phyloP scores from a whole-genome alignment of 2,329 filamentous ascomycete species.

The Knufia fluminis region DNA sequence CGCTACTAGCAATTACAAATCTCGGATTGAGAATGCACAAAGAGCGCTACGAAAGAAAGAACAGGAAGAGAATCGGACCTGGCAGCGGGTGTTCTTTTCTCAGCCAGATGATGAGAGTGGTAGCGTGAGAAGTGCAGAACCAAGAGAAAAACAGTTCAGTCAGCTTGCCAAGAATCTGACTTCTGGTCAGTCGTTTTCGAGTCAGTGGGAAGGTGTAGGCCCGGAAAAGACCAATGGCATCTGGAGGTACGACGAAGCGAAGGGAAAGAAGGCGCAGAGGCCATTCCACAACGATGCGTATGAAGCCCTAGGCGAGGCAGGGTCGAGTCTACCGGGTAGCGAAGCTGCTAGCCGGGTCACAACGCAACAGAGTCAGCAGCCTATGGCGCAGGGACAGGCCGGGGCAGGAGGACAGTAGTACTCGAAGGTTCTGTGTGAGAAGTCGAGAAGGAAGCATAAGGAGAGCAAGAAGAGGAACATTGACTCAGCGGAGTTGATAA shows the following conservation, averaged over 20 bases:
- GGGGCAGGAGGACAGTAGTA: background rate
- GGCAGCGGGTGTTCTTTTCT: slow-evolving; percentile 77
- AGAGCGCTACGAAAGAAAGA: slow-evolving; percentile 67
- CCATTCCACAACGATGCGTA: slow-evolving; percentile 35
- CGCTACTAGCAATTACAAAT: slow-evolving; percentile 66
- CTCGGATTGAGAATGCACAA: slow-evolving; percentile 84
- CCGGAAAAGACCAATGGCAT: slow-evolving; percentile 59
- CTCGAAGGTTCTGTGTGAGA: slow-evolving; percentile 3
- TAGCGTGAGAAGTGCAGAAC: slow-evolving; percentile 21
- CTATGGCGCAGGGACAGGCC: slow-evolving; percentile 14
- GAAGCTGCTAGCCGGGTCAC: slow-evolving; percentile 15
- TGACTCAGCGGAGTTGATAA: background rate
- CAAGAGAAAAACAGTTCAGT: slow-evolving; percentile 31
- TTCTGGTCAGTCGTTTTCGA: slow-evolving; percentile 21
- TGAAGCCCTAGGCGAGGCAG: slow-evolving; percentile 32
- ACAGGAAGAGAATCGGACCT: slow-evolving; percentile 61
- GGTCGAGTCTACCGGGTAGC: slow-evolving; percentile 12
- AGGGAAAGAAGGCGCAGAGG: slow-evolving; percentile 35
- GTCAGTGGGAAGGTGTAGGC: slow-evolving; percentile 41
- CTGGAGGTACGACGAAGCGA: slow-evolving; percentile 56
- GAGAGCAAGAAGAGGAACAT: background rate
- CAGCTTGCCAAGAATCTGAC: slow-evolving; percentile 35
- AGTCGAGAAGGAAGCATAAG: background rate
- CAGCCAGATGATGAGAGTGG: slow-evolving; percentile 19
- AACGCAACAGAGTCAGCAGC: slow-evolving; percentile 14